Percentiles rank a stretch among this genome's conserved stretches.
Evolutionary conservation across 768 basidiomycete species (phyloP).

Genomic region (Serendipita sp.): DNA sequence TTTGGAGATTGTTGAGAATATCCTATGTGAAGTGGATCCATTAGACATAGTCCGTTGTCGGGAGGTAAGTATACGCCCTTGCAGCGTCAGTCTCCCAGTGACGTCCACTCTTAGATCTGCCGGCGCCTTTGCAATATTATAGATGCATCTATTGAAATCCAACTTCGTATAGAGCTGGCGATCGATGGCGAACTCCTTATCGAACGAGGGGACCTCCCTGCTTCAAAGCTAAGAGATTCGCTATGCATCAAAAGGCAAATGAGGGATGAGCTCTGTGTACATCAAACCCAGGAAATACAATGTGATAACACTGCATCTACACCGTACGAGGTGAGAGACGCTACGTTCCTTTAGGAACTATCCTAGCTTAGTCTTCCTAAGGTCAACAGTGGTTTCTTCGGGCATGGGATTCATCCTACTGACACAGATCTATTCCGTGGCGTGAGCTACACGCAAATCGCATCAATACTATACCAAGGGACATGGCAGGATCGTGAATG

Average conservation of each 20-base stretch:
- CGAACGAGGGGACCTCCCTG: neutral
- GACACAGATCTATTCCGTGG: neutral
- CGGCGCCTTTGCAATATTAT: neutral
- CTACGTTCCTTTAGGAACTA: too few species aligned
- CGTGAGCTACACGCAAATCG: neutral
- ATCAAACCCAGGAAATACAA: too few species aligned
- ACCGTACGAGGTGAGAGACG: too few species aligned
- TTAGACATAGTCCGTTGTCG: neutral
- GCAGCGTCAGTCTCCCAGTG: neutral
- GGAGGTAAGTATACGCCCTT: neutral
- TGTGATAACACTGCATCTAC: too few species aligned
- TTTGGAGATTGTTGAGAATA: neutral
- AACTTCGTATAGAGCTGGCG: slow-evolving; percentile 1
- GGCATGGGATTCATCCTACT: neutral
- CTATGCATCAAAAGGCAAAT: neutral
- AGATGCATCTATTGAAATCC: neutral
- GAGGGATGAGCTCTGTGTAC: neutral
- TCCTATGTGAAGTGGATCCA: neutral
- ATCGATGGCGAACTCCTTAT: neutral
- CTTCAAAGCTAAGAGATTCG: neutral
- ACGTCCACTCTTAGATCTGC: neutral
- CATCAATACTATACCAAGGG: neutral
- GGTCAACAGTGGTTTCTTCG: neutral
- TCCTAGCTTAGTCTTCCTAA: neutral
- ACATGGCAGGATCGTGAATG: neutral